Evolutionary conservation across 139 green algal species (phyloP), one percentile per base, ranked within the genome.

Genomic region (Tetratostichococcus sp.): DNA sequence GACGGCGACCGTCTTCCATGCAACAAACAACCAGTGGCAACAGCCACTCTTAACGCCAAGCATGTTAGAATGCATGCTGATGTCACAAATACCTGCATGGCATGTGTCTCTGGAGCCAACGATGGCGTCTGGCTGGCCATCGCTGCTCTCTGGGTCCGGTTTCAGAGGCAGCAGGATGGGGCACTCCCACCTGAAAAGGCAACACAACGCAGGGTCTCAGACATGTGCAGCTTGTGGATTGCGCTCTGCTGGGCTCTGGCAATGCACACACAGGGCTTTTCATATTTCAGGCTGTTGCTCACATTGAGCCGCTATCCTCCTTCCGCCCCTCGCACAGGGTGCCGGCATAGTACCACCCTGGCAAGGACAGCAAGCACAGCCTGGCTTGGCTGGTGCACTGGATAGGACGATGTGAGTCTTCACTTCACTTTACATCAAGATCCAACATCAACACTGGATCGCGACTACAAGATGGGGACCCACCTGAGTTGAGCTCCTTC

Each of bases 321-420:
- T 71, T 71, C 30, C 81, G 43, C 30, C 76, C 80, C 2, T 67
- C n/a, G 50, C 80, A 86, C 34, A 89, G 81, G 71, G 79, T 23
- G 2, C 81, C 84, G 25, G 68, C 65, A 50, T 80, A 86, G 19
- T 71, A 62, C 84, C 84, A 89, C n/a, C 50, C 78, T 69, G n/a
- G 70, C n/a, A 31, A 62, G 25, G 75, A 76, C 79, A 28, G 74
- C 73, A 75, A 76, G 17, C 5, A 65, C n/a, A 16, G 26, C 59
- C 3, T 17, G 1, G n/a, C n/a, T n/a, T n/a, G n/a, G n/a, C n/a
- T n/a, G 30, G 1, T 58, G 59, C 11, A 33, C 30, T 1, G 35
- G 23, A 17, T 8, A 75, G 59, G 8, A 79, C 35, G n/a, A 58
- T 22, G 11, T 66, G 66, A n/a, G 35, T 79, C 71, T 85, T 87